Base-by-base conservation (phyloP, 495 filamentous ascomycete genomes). In the Penicillium diatomitis region DNA sequence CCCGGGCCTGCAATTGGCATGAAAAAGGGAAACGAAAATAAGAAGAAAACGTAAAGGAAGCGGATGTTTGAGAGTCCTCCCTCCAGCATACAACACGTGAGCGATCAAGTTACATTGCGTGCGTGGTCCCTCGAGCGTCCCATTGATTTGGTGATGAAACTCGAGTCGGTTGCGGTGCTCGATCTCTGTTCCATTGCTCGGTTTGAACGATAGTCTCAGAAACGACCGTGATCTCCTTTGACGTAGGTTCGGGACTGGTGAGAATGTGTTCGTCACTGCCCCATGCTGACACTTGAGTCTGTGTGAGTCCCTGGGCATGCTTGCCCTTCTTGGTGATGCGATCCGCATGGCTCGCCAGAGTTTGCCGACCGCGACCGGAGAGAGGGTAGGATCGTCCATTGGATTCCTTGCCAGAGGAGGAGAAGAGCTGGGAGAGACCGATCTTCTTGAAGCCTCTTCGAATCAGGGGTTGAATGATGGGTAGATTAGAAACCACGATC, bases 401-500 rank as follows among this genome's bases (percentile, higher is more conserved):
- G 4, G 49, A 50, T 11, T 20, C 20, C 20, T 62, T 52, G 7
- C 48, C 53, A 1, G 53, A 55, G 31, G 53, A 54, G 31, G 58
- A 64, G 47, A 68, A 64, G n/a, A 68, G 39, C 3, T 49, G 51
- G 8, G 55, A 53, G 10, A 65, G 62, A 42, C 66, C 63, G 11
- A 66, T 53, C 35, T 62, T 64, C 37, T 53, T 56, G 42, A 60
- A 61, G 7, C 54, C 51, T 8, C 55, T 55, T 8, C 67, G 67
- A 51, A 77, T 64, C 0, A 78, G 52, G 0, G 77, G 75, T 46
- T 77, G 74, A 8, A 81, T 61, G 61, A 81, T 78, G 6, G 79
- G 79, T 35, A 79, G 60, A 51, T 81, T 82, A 40, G 71, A 70
- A 7, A 81, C 65, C 9, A 78, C 57, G 29, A 80, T 66, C 0